Evolutionary conservation across 116 monocot species (phyloP).

Genomic region (Posidonia oceanica): DNA sequence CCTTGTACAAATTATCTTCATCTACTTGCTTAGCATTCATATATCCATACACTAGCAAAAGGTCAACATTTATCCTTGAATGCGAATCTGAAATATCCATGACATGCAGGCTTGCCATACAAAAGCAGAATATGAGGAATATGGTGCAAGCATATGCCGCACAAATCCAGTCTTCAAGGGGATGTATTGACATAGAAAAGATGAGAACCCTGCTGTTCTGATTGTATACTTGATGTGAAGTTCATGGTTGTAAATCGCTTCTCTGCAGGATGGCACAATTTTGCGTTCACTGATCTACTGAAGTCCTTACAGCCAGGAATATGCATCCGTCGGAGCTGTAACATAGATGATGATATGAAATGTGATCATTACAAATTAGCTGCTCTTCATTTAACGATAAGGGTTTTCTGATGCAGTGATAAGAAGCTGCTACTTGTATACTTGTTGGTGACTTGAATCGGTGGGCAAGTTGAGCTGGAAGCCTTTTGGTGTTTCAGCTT

Average conservation of each 20-base stretch:
- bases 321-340: background rate
- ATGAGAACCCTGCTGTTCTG: background rate
- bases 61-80: too few species aligned
- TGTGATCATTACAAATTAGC: background rate
- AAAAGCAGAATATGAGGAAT: conserved; percentile 88
- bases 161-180: conserved; percentile 90
- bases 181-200: conserved; percentile 42
- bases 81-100: too few species aligned
- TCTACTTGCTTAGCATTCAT: too few species aligned
- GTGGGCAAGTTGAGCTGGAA: background rate
- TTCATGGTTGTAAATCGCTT: background rate
- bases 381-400: too few species aligned
- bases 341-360: background rate
- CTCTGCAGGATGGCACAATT: background rate
- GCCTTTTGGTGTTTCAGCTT: conserved; percentile 7
- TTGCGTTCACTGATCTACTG: background rate
- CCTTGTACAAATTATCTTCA: too few species aligned
- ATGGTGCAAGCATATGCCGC: conserved; percentile 85
- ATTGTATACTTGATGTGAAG: background rate
- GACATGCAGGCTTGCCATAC: conserved; percentile 70
- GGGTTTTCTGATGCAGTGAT: background rate
- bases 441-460: background rate
- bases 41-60: too few species aligned
- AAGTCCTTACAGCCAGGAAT: background rate
- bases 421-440: background rate